A percentile compares a stretch with the other conserved stretches of the same genome.
phyloP scores from a whole-genome alignment of 305 asterid species.

The Withania somnifera region DNA sequence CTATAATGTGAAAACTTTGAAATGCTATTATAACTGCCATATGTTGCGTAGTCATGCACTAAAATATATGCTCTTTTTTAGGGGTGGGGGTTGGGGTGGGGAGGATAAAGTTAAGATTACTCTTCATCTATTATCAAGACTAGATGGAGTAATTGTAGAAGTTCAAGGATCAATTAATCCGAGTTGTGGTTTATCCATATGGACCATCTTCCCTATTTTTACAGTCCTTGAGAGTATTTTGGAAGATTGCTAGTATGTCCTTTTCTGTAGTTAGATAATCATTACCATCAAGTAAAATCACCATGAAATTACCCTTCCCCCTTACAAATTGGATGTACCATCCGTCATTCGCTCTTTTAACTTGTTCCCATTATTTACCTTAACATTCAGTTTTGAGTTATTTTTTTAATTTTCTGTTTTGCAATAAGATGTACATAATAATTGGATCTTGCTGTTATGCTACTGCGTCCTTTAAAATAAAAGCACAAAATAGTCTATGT shows the following conservation, averaged over 20 bases:
- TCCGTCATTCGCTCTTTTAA: background rate
- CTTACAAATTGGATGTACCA: background rate
- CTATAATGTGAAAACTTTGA: background rate
- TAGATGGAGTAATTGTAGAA: background rate
- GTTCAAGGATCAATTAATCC: background rate
- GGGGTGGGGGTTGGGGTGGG: no score
- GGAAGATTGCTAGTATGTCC: background rate
- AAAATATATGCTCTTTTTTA: background rate
- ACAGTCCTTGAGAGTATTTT: background rate
- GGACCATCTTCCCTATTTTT: background rate
- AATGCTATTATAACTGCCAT: background rate
- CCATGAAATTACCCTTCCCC: background rate
- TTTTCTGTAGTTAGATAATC: background rate
- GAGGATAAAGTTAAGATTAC: background rate
- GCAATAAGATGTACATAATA: background rate
- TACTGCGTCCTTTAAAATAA: background rate
- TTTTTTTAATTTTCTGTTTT: background rate
- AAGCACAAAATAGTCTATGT: background rate
- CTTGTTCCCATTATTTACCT: background rate
- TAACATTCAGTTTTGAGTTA: background rate
- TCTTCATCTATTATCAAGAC: background rate
- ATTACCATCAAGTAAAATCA: background rate
- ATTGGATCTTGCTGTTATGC: background rate
- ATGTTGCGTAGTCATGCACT: background rate
- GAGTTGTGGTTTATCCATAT: background rate